Percentiles rank a stretch among this genome's conserved stretches.
Conservation (phyloP, 2,329 filamentous ascomycete genomes). For the Colletotrichum tropicale region DNA sequence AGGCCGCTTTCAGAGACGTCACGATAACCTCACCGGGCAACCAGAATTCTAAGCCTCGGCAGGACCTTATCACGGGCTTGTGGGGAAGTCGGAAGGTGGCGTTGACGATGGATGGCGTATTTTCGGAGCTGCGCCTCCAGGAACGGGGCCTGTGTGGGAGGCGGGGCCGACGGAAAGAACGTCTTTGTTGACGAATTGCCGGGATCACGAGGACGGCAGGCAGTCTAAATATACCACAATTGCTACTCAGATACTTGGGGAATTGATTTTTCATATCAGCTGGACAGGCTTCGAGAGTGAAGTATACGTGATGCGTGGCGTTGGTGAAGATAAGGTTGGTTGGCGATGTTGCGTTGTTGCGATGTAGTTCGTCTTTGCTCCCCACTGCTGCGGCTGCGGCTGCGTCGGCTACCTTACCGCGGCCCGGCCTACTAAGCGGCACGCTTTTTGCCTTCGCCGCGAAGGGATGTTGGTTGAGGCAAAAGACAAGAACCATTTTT, state of each 20-base stretch:
- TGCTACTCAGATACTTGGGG: not conserved
- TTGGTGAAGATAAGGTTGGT: not conserved
- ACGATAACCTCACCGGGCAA: not conserved
- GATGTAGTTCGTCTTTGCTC: not conserved
- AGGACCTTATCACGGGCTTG: not conserved
- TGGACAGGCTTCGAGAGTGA: not conserved
- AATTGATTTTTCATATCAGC: not conserved
- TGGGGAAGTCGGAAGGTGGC: conserved; percentile 8
- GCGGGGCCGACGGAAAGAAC: not conserved
- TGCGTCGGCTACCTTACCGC: not conserved
- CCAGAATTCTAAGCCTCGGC: not conserved
- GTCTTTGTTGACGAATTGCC: not conserved
- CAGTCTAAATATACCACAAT: conserved; percentile 14
- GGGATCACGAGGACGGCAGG: not conserved
- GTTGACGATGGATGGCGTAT: not conserved
- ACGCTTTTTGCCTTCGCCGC: not conserved
- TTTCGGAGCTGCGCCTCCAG: conserved; percentile 7
- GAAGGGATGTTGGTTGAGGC: not conserved
- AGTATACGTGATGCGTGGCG: not conserved
- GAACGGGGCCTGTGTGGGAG: not conserved
- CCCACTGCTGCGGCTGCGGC: not conserved
- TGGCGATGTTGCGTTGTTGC: not conserved
- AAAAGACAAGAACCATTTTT: not conserved
- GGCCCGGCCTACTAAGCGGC: not conserved
- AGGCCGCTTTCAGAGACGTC: not conserved